phyloP scores from a whole-genome alignment of 169 alveolate species.

The Cryptosporidium sp. region DNA sequence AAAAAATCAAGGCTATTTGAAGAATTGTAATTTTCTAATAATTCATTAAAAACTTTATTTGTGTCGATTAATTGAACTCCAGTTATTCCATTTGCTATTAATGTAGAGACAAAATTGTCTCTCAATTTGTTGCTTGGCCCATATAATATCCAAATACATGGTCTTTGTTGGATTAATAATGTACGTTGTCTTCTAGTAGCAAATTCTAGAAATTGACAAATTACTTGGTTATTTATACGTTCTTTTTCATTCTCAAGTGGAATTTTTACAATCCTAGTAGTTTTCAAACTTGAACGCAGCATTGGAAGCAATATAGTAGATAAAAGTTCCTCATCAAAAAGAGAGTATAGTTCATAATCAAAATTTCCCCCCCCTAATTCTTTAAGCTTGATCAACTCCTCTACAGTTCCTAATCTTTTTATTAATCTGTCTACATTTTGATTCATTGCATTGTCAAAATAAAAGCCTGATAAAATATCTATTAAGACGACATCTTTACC shows the following conservation, averaged over 20 bases:
- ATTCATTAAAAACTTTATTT: conserved; percentile 1
- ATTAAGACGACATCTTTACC: conserved; percentile 56
- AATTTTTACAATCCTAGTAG: conserved; percentile 51
- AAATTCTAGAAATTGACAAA: conserved; percentile 50
- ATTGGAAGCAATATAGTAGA: conserved; percentile 36
- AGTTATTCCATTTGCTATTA: conserved; percentile 15
- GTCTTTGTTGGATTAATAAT: conserved; percentile 47
- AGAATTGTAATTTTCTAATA: neutral
- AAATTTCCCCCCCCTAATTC: neutral
- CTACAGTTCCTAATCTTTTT: conserved; percentile 3
- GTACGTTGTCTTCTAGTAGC: conserved; percentile 46
- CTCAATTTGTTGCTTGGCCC: conserved; percentile 23
- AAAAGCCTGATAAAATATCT: conserved; percentile 45
- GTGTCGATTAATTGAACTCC: conserved; percentile 55
- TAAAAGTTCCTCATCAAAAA: conserved; percentile 31
- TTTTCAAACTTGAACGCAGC: conserved; percentile 20
- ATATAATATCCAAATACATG: conserved; percentile 50
- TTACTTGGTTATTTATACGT: neutral
- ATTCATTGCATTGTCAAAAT: neutral
- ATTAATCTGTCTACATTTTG: conserved; percentile 4
- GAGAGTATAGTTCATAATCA: neutral
- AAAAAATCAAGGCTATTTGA: neutral
- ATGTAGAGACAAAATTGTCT: neutral
- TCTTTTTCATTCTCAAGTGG: conserved; percentile 42
- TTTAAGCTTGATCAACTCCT: neutral